These are phyloP conservation scores for Tremella yokohamensis DNA, from an alignment of 768 basidiomycete species.

Conservation along the genomic window DNA sequence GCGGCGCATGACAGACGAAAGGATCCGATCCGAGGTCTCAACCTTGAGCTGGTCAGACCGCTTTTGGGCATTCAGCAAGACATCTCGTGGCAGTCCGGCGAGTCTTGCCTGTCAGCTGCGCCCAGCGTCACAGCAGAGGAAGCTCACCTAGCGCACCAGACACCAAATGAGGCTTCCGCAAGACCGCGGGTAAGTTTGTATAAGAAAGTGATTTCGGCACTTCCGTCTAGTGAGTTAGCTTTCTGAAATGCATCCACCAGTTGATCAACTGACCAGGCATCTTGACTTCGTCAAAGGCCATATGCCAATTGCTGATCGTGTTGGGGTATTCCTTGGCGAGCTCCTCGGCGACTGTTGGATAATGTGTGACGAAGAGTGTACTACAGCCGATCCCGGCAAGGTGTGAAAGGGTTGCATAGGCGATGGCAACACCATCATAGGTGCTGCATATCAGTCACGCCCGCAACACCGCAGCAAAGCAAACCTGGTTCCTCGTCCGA, in stretches of 20 bases:
- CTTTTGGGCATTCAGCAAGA: slow-evolving; percentile 62
- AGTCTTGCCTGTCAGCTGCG: slow-evolving; percentile 53
- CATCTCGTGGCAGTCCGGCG: slow-evolving; percentile 70
- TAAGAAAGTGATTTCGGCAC: slow-evolving; percentile 77
- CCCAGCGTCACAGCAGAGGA: not conserved
- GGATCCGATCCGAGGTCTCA: slow-evolving; percentile 51
- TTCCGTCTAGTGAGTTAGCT: slow-evolving; percentile 57
- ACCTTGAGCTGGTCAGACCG: slow-evolving; percentile 60
- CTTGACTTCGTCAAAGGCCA: slow-evolving; percentile 71
- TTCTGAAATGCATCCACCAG: not conserved
- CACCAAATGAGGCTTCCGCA: slow-evolving; percentile 77
- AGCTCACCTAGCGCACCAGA: slow-evolving; percentile 69
- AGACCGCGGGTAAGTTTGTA: slow-evolving; percentile 71
- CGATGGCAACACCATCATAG: slow-evolving; percentile 66
- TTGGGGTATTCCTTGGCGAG: slow-evolving; percentile 45
- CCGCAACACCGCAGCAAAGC: not conserved
- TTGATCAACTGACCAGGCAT: slow-evolving; percentile 53
- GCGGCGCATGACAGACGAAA: slow-evolving; percentile 22
- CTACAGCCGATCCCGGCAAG: slow-evolving; percentile 43
- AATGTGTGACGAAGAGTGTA: slow-evolving; percentile 86
- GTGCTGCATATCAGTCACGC: slow-evolving; percentile 58
- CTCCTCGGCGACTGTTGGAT: slow-evolving; percentile 67
- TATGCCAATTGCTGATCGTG: slow-evolving; percentile 67
- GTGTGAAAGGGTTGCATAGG: slow-evolving; percentile 44
- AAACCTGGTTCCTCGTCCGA: slow-evolving; percentile 45